Evolutionary conservation across 371 early-diverging fungal genomes (phyloP), one percentile per base, ranked within the genome.

Genomic region (Parasitella parasitica): DNA sequence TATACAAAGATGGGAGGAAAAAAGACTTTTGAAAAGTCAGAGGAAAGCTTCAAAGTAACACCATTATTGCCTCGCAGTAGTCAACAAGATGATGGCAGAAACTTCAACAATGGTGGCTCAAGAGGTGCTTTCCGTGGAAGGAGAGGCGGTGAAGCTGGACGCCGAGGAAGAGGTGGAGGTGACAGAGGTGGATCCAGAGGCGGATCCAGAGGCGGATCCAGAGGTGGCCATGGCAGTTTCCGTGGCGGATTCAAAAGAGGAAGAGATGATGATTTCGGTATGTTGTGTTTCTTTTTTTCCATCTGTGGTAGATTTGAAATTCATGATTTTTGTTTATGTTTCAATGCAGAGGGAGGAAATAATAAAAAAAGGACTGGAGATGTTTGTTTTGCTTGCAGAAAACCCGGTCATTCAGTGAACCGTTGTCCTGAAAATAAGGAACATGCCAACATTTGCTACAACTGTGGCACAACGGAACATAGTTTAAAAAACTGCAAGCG

Each of bases 401-500:
- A 91, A 55, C 80, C 75, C 16, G 97, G 96, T 18, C 97, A 96
- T 69, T 85, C 88, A 27, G 89, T 94, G 53, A 88, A 84, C 53
- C 77, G 87, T 57, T 96, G 94, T 73, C 91, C 93, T n/a, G 64
- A 80, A 34, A 75, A 81, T 4, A 75, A 78, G 34, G 79, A 67
- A 38, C 59, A 65, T 49, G 80, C 71, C 11, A 76, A 81, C 36
- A 84, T 93, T 46, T 96, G 95, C 70, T 94, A 91, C 70, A 90
- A 86, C 61, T 96, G 97, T 70, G 94, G 95, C 16, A 88, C 92
- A 2, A 77, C 80, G 2, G 92, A 92, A 50, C 97, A 96, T 72
- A 84, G 80, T n/a, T 79, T 91, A 22, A 86, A 87, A 62, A 67
- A 87, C 24, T 96, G 96, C 65, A 80, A 76, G 60, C 86, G 86